These are phyloP conservation scores for Thoreauomyces humboldtii DNA, from an alignment of 192 early-diverging fungal genomes.

Conservation along the genomic window DNA sequence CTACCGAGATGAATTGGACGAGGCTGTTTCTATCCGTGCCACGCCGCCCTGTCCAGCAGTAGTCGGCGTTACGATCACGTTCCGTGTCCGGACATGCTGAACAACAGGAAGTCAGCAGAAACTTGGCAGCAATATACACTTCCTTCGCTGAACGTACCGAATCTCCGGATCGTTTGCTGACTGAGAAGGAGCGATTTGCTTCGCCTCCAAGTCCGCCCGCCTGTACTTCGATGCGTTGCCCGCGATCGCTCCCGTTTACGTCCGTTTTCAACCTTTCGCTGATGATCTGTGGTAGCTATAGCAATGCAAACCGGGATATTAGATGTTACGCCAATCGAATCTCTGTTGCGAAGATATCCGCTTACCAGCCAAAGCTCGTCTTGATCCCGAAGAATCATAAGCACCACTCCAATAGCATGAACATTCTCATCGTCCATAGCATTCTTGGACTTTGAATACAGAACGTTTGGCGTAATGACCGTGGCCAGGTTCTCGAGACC, in stretches of 20 bases:
- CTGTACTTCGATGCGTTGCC: not conserved
- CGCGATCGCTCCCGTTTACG: not conserved
- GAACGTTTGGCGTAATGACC: constrained; percentile 91
- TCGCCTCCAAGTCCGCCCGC: not conserved
- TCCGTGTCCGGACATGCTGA: constrained; percentile 10
- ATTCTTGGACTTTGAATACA: constrained; percentile 82
- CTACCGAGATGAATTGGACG: too few species aligned
- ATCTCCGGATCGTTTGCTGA: not conserved
- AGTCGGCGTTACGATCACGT: constrained; percentile 18
- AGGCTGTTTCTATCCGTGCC: constrained; percentile 15
- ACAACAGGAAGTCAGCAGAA: too few species aligned
- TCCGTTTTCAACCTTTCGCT: constrained; percentile 7
- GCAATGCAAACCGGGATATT: not conserved
- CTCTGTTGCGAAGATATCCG: not conserved
- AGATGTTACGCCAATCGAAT: not conserved
- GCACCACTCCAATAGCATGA: constrained; percentile 39
- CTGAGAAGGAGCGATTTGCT: not conserved
- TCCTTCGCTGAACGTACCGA: too few species aligned
- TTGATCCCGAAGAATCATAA: constrained; percentile 43
- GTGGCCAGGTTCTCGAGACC: constrained; percentile 87
- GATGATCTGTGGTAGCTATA: constrained; percentile 17
- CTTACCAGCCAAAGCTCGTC: constrained; percentile 49
- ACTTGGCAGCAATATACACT: too few species aligned
- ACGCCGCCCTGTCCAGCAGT: constrained; percentile 13
- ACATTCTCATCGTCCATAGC: constrained; percentile 35